Percentiles rank a stretch among this genome's conserved stretches.
These are phyloP conservation scores for Byssothecium circinans DNA, from an alignment of 2,329 filamentous ascomycete genomes.

Conservation along the genomic window DNA sequence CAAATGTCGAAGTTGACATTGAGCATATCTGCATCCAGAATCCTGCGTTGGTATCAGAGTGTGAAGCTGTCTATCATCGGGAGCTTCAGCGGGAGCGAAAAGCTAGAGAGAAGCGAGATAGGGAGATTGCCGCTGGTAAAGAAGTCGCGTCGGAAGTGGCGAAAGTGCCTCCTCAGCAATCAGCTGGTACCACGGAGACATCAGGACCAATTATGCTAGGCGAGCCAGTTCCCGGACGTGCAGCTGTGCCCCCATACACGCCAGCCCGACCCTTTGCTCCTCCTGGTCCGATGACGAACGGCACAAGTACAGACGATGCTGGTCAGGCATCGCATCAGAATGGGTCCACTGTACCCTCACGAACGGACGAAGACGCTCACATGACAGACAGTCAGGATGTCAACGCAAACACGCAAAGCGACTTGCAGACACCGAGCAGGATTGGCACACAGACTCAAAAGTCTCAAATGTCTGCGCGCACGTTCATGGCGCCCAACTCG, in stretches of 20 bases:
- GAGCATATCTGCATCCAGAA: conserved; percentile 69
- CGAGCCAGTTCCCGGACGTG: conserved; percentile 61
- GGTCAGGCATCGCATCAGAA: conserved; percentile 42
- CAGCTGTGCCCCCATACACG: conserved; percentile 49
- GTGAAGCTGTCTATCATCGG: conserved; percentile 75
- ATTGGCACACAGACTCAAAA: conserved; percentile 51
- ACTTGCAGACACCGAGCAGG: conserved; percentile 37
- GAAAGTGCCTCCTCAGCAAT: conserved; percentile 46
- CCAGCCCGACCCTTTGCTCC: conserved; percentile 32
- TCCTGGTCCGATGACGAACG: conserved; percentile 63
- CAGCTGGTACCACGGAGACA: conserved; percentile 47
- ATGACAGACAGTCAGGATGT: conserved; percentile 49
- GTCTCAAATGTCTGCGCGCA: conserved; percentile 66
- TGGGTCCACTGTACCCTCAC: conserved; percentile 45
- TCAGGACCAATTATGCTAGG: conserved; percentile 59
- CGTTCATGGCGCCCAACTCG: conserved; percentile 60
- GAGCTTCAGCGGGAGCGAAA: conserved; percentile 66
- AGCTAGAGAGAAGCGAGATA: conserved; percentile 60
- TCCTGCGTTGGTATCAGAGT: conserved; percentile 67
- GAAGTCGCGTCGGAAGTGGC: conserved; percentile 45
- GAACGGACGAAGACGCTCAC: conserved; percentile 47
- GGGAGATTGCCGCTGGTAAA: conserved; percentile 40
- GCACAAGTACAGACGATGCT: conserved; percentile 46
- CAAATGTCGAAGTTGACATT: conserved; percentile 94
- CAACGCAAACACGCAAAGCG: conserved; percentile 33